Evolutionary conservation across 768 basidiomycete species (phyloP).

Genomic region (Agrocybe chaxingu): DNA sequence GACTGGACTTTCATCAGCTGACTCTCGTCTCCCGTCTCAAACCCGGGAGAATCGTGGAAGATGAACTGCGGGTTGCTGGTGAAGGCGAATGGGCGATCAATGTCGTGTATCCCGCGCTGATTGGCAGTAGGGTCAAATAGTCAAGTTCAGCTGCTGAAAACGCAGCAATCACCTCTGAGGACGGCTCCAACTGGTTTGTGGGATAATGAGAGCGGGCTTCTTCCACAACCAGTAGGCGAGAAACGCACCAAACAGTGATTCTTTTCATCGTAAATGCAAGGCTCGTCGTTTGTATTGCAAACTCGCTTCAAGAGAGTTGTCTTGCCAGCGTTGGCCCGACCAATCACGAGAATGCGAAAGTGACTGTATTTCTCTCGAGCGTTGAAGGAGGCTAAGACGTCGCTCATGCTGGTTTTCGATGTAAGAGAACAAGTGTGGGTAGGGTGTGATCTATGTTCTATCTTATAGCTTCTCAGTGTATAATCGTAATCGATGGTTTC

Average conservation of each 20-base stretch:
- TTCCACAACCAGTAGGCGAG: neutral
- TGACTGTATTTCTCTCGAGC: slow-evolving; percentile 19
- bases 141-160: neutral
- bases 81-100: slow-evolving; percentile 26
- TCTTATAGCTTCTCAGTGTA: too few relatives aligned
- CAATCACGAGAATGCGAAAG: slow-evolving; percentile 39
- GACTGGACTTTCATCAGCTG: slow-evolving; percentile 25
- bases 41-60: slow-evolving; percentile 40
- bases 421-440: too few relatives aligned
- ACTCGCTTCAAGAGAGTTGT: slow-evolving; percentile 37
- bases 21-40: slow-evolving; percentile 29
- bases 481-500: too few relatives aligned
- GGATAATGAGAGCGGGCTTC: neutral
- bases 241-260: neutral
- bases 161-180: slow-evolving; percentile 7
- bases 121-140: neutral
- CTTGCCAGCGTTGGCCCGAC: slow-evolving; percentile 37
- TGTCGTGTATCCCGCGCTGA: slow-evolving; percentile 33
- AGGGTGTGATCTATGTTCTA: too few relatives aligned
- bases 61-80: slow-evolving; percentile 28
- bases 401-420: too few relatives aligned
- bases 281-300: slow-evolving; percentile 30
- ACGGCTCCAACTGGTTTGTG: slow-evolving; percentile 10
- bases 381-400: too few relatives aligned
- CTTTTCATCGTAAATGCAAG: slow-evolving; percentile 20